Percentiles rank a stretch among this genome's conserved stretches.
These are phyloP conservation scores for Penicillium robsamsonii DNA, from an alignment of 495 filamentous ascomycete species.

Conservation along the genomic window DNA sequence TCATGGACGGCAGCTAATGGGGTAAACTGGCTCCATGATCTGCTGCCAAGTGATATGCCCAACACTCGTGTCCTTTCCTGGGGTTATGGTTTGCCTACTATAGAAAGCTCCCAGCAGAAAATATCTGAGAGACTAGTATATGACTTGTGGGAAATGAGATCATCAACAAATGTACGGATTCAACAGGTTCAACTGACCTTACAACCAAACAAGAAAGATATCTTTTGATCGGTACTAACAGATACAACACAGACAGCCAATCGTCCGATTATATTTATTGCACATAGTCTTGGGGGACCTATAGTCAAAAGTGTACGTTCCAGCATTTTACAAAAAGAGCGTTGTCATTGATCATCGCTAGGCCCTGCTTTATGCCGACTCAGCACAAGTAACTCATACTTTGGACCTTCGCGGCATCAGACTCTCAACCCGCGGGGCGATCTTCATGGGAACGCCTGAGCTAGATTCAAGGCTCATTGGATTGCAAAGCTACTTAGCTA, in stretches of 20 bases:
- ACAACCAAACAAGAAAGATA: background rate
- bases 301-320: slow-evolving; percentile 32
- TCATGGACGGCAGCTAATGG: slow-evolving; percentile 41
- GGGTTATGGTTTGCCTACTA: slow-evolving; percentile 44
- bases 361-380: slow-evolving; percentile 22
- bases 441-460: slow-evolving; percentile 17
- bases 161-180: slow-evolving; percentile 20
- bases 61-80: slow-evolving; percentile 47
- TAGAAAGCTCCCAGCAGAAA: slow-evolving; percentile 5
- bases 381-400: background rate
- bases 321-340: background rate
- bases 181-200: no score
- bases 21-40: slow-evolving; percentile 47
- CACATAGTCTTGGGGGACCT: slow-evolving; percentile 34
- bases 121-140: slow-evolving; percentile 30
- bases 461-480: slow-evolving; percentile 11
- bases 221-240: background rate
- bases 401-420: slow-evolving; percentile 5
- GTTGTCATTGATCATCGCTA: background rate
- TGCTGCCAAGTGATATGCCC: slow-evolving; percentile 46
- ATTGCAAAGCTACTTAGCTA: slow-evolving; percentile 6
- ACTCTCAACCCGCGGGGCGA: slow-evolving; percentile 6
- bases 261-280: slow-evolving; percentile 36
- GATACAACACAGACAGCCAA: slow-evolving; percentile 13
- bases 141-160: slow-evolving; percentile 29